Evolutionary conservation across 176 grass and related monocot species (phyloP).

Genomic region (Alopecurus myosuroides): DNA sequence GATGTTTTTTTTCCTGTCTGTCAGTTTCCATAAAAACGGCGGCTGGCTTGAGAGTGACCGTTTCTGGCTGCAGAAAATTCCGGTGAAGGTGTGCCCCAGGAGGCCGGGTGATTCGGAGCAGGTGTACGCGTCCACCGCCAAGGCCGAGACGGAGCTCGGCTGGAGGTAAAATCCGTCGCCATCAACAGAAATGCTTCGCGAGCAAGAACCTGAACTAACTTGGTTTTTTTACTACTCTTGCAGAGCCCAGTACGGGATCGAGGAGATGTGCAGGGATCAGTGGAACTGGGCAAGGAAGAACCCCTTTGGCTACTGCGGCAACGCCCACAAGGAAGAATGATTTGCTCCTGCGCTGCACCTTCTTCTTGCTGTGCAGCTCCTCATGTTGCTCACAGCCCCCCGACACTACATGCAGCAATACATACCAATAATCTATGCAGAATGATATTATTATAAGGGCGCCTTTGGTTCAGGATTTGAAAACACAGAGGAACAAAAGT

Average conservation of each 20-base stretch:
- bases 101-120: slow-evolving; percentile 77
- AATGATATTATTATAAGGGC: too few relatives aligned
- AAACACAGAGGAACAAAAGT: too few relatives aligned
- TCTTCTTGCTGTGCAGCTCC: too few relatives aligned
- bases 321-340: slow-evolving; percentile 8
- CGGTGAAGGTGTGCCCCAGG: slow-evolving; percentile 63
- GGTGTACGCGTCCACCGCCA: slow-evolving; percentile 78
- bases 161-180: slow-evolving; percentile 54
- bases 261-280: slow-evolving; percentile 94
- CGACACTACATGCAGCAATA: too few relatives aligned
- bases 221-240: background rate
- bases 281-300: slow-evolving; percentile 95
- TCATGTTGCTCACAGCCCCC: too few relatives aligned
- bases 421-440: too few relatives aligned
- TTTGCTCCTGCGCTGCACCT: background rate
- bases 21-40: background rate
- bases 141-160: slow-evolving; percentile 62
- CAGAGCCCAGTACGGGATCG: slow-evolving; percentile 72
- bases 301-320: slow-evolving; percentile 52
- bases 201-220: too few relatives aligned
- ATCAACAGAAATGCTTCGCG: background rate
- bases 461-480: too few relatives aligned
- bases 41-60: slow-evolving; percentile 16
- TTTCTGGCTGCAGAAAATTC: slow-evolving; percentile 63
- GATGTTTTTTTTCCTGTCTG: background rate